phyloP scores from a whole-genome alignment of 768 basidiomycete species.

The Trametes villosa region DNA sequence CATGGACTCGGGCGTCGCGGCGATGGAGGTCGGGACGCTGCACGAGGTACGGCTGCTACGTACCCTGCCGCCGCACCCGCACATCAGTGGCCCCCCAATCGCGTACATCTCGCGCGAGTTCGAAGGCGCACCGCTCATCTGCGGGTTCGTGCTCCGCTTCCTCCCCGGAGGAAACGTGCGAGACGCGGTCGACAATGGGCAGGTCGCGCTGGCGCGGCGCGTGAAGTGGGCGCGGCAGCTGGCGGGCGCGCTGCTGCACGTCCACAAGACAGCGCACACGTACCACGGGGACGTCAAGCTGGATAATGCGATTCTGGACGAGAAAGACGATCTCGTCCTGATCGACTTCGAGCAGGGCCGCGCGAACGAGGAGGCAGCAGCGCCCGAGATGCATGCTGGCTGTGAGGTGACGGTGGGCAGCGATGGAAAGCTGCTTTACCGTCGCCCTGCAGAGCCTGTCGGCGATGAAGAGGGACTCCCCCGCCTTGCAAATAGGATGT shows the following conservation, averaged over 20 bases:
- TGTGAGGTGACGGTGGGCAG: not conserved
- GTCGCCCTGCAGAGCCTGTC: not conserved
- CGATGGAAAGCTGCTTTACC: not conserved
- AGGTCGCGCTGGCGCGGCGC: not conserved
- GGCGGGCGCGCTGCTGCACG: not conserved
- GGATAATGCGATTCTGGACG: conserved; percentile 2
- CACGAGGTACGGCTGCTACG: not conserved
- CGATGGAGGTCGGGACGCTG: not conserved
- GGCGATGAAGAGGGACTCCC: not conserved
- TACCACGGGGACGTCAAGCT: conserved; percentile 10
- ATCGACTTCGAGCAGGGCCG: conserved; percentile 8
- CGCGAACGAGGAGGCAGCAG: not conserved
- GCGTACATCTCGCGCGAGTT: not conserved
- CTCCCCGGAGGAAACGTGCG: not conserved
- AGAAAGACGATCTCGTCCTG: not conserved
- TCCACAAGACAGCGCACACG: not conserved
- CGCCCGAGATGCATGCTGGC: not conserved
- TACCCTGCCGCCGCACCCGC: not conserved
- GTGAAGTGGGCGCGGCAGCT: conserved; percentile 4
- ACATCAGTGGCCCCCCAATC: not conserved
- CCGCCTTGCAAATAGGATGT: not conserved
- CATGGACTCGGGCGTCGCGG: not conserved
- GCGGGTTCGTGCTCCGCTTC: not conserved
- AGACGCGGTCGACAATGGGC: not conserved
- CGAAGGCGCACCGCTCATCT: not conserved